Percentiles rank a stretch among this genome's conserved stretches.
Evolutionary conservation across 176 grass and related monocot genomes (phyloP).

Genomic region (sorghum (Sorghum bicolor)): Sorghum_bicolor_NCBIv3 NC_012878.2:56105001-56105500

Average conservation of each 20-base stretch:
- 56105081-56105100: slow-evolving; percentile 19
- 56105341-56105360: slow-evolving; percentile 85
- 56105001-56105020: not conserved
- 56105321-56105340: slow-evolving; percentile 96
- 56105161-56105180: slow-evolving; percentile 27
- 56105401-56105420: slow-evolving; percentile 62
- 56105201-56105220: slow-evolving; percentile 15
- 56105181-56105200: slow-evolving; percentile 7
- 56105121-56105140: slow-evolving; percentile 37
- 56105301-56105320: slow-evolving; percentile 54
- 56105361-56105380: slow-evolving; percentile 61
- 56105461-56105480: not conserved
- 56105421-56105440: slow-evolving; percentile 63
- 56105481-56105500: not conserved
- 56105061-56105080: not conserved
- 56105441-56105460: slow-evolving; percentile 23
- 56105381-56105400: slow-evolving; percentile 72
- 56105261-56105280: not conserved
- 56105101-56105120: slow-evolving; percentile 31
- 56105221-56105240: not conserved
- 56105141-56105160: slow-evolving; percentile 26
- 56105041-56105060: not conserved
- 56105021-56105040: not conserved
- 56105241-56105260: not conserved
- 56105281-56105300: not conserved